Percentiles rank a stretch among this genome's conserved stretches.
Conservation (phyloP, 2,329 filamentous ascomycete genomes). For the Fusarium concolor region DNA sequence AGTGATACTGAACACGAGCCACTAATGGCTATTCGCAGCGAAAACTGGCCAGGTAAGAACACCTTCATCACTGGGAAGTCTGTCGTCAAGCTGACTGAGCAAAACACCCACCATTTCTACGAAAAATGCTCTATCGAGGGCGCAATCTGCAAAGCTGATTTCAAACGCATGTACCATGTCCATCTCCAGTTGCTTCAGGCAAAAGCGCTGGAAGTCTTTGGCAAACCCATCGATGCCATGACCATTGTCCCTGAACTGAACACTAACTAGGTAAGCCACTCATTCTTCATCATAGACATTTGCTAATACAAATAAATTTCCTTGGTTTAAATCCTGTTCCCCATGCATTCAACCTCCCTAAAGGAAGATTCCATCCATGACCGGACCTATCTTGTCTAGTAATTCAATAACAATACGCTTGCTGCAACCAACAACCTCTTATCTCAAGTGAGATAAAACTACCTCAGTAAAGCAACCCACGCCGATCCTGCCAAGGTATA, state of each 20-base stretch:
- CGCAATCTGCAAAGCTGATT: background rate
- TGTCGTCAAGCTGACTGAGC: slow-evolving; percentile 40
- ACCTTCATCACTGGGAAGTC: slow-evolving; percentile 25
- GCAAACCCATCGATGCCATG: slow-evolving; percentile 4
- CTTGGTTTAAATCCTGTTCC: slow-evolving; percentile 12
- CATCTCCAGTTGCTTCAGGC: background rate
- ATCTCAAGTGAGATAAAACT: slow-evolving; percentile 15
- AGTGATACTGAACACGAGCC: background rate
- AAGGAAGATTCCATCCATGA: background rate
- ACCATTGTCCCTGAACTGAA: background rate
- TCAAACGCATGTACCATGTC: slow-evolving; percentile 11
- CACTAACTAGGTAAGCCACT: background rate
- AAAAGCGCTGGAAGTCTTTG: slow-evolving; percentile 14
- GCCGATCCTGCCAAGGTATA: slow-evolving; percentile 37
- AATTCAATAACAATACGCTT: slow-evolving; percentile 35
- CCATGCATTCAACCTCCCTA: slow-evolving; percentile 8
- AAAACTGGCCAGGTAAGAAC: slow-evolving; percentile 2
- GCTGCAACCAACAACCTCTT: slow-evolving; percentile 27
- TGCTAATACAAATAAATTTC: background rate
- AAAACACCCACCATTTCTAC: background rate
- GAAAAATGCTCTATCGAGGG: slow-evolving; percentile 40
- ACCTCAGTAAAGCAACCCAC: slow-evolving; percentile 23
- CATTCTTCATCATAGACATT: background rate
- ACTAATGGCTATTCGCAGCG: slow-evolving; percentile 16
- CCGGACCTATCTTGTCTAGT: slow-evolving; percentile 19